phyloP scores from a whole-genome alignment of 176 grass and related monocot species.

The Puccinellia tenuiflora region DNA sequence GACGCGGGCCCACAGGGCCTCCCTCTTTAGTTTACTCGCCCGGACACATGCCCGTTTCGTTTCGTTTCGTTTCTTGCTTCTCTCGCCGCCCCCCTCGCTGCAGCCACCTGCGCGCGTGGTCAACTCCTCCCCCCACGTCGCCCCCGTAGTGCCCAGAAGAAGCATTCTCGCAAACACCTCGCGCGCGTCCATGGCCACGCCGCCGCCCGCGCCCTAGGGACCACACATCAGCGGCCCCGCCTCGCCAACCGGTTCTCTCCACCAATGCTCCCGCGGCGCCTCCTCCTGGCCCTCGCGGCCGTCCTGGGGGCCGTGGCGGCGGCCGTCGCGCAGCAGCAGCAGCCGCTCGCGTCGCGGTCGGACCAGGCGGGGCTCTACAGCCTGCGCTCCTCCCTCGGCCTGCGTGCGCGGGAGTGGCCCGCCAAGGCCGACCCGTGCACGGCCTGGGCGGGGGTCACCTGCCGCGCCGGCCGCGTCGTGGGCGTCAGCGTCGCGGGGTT shows the following conservation, averaged over 20 bases:
- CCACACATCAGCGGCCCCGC: background rate
- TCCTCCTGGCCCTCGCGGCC: background rate
- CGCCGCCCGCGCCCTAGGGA: background rate
- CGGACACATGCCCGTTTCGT: slow-evolving; percentile 16
- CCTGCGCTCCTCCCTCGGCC: slow-evolving; percentile 61
- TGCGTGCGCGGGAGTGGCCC: slow-evolving; percentile 74
- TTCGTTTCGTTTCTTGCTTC: background rate
- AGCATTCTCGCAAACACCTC: slow-evolving; percentile 21
- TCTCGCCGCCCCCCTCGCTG: slow-evolving; percentile 7
- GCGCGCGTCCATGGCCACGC: slow-evolving; percentile 23
- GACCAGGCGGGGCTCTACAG: slow-evolving; percentile 56
- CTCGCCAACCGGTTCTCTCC: background rate
- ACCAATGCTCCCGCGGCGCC: background rate
- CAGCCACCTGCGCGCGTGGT: slow-evolving; percentile 1
- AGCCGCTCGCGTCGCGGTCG: slow-evolving; percentile 23
- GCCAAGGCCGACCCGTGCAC: slow-evolving; percentile 49
- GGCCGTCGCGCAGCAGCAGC: slow-evolving; percentile 19
- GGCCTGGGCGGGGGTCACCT: slow-evolving; percentile 51
- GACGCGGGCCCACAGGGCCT: background rate
- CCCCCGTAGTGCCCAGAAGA: too few relatives aligned
- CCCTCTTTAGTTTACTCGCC: background rate
- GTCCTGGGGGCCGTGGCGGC: background rate
- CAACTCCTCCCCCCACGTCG: slow-evolving; percentile 30
- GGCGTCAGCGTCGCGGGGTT: slow-evolving; percentile 48
- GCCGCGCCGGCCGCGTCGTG: slow-evolving; percentile 64